Percentiles rank a stretch among this genome's conserved stretches.
Evolutionary conservation across 495 filamentous ascomycete genomes (phyloP).

Genomic region (Podospora bellae-mahoneyi): DNA sequence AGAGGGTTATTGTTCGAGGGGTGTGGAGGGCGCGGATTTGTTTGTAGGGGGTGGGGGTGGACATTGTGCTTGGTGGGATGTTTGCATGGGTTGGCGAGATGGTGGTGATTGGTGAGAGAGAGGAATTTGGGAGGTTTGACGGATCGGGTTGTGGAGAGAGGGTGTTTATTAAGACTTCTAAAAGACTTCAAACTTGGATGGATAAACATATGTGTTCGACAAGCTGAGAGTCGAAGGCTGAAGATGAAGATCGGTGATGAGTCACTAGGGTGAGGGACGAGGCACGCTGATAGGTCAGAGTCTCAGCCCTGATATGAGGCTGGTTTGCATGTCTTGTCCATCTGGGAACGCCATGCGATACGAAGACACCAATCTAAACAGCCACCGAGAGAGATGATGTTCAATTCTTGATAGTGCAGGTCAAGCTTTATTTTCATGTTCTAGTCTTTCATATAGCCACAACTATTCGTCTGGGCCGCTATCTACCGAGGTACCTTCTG

Average conservation of each 20-base stretch:
- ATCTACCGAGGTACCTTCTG: too few relatives aligned
- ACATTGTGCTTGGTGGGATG: neutral
- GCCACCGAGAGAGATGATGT: too few relatives aligned
- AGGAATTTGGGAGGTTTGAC: neutral
- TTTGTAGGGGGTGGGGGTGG: slow-evolving; percentile 37
- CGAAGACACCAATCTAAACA: too few relatives aligned
- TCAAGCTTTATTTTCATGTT: too few relatives aligned
- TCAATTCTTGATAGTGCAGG: too few relatives aligned
- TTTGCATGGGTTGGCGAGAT: neutral
- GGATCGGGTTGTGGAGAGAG: neutral
- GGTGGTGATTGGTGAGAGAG: neutral
- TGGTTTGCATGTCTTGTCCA: too few relatives aligned
- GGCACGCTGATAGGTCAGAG: neutral
- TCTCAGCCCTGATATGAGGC: neutral
- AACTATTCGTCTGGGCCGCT: too few relatives aligned
- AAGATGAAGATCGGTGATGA: neutral
- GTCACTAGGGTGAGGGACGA: neutral
- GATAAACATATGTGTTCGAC: neutral
- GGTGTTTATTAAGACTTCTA: neutral
- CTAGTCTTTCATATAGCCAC: too few relatives aligned
- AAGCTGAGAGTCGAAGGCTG: neutral
- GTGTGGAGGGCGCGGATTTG: slow-evolving; percentile 53
- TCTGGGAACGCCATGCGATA: too few relatives aligned
- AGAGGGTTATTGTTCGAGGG: slow-evolving; percentile 55
- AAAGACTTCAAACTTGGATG: neutral